Percentiles rank a stretch among this genome's conserved stretches.
These are phyloP conservation scores for Buddleja alternifolia DNA, from an alignment of 257 asterid genomes.

Conservation along the genomic window DNA sequence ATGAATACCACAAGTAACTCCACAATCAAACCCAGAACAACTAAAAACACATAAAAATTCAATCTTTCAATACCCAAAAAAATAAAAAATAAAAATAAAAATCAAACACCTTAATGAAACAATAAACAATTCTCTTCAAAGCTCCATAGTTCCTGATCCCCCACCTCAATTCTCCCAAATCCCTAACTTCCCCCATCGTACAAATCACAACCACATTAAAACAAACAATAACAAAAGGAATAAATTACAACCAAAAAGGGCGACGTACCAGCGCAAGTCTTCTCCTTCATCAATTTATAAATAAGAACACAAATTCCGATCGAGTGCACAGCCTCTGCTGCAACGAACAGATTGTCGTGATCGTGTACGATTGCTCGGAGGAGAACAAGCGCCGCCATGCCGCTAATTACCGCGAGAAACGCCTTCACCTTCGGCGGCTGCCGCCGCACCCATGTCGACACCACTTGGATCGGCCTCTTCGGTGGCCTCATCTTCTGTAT, in stretches of 20 bases:
- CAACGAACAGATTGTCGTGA: constrained; percentile 91
- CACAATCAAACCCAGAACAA: constrained; percentile 7
- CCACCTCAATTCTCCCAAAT: constrained; percentile 21
- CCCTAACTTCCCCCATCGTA: constrained; percentile 8
- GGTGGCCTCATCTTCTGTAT: constrained; percentile 59
- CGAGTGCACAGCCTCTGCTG: constrained; percentile 94
- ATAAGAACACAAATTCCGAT: constrained; percentile 84
- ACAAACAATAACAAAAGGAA: background rate
- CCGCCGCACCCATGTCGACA: constrained; percentile 75
- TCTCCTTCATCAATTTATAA: constrained; percentile 89
- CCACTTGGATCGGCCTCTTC: constrained; percentile 80
- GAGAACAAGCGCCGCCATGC: constrained; percentile 82
- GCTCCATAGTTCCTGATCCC: constrained; percentile 14
- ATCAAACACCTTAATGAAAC: too few species aligned
- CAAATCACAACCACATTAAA: background rate
- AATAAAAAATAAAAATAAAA: too few species aligned
- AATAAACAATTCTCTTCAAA: background rate
- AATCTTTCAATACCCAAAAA: constrained; percentile 23
- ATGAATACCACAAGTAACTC: background rate
- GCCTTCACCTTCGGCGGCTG: constrained; percentile 97
- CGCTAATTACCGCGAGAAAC: constrained; percentile 75
- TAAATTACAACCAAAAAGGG: background rate
- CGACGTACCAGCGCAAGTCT: constrained; percentile 84
- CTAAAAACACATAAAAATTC: background rate
- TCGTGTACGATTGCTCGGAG: constrained; percentile 93